These are phyloP conservation scores for Achaetomiella virescens DNA, from an alignment of 495 filamentous ascomycete genomes.

Conservation along the genomic window DNA sequence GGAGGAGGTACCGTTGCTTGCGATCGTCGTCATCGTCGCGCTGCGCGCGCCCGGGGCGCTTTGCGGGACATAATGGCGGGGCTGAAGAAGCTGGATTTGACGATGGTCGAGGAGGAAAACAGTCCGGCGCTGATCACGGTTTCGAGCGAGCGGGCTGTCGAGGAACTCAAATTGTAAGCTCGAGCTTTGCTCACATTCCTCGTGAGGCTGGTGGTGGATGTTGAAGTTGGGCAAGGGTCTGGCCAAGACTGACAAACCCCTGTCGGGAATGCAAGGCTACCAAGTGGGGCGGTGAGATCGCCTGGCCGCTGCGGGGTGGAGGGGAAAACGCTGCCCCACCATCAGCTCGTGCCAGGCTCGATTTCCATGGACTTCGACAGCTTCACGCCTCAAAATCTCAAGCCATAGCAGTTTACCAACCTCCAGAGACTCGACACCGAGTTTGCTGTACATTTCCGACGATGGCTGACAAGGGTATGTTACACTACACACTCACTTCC, in stretches of 20 bases:
- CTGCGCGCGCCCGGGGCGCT: constrained; percentile 7
- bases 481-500: not conserved
- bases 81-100: too few species aligned
- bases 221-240: not conserved
- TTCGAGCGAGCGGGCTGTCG: not conserved
- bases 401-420: not conserved
- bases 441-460: not conserved
- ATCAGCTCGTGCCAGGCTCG: constrained; percentile 4
- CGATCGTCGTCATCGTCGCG: not conserved
- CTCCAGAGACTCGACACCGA: not conserved
- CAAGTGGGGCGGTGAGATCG: not conserved
- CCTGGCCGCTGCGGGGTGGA: not conserved
- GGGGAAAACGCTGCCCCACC: constrained; percentile 13
- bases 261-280: not conserved
- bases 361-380: constrained; percentile 25
- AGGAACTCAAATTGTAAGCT: not conserved
- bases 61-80: constrained; percentile 31
- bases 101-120: too few species aligned
- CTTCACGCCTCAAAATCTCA: not conserved
- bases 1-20: not conserved
- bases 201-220: not conserved
- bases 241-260: not conserved
- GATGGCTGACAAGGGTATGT: constrained; percentile 28
- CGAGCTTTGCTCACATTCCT: not conserved
- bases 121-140: too few species aligned